phyloP scores from a whole-genome alignment of 768 basidiomycete species.

The Coprinellus aureogranulatus region DNA sequence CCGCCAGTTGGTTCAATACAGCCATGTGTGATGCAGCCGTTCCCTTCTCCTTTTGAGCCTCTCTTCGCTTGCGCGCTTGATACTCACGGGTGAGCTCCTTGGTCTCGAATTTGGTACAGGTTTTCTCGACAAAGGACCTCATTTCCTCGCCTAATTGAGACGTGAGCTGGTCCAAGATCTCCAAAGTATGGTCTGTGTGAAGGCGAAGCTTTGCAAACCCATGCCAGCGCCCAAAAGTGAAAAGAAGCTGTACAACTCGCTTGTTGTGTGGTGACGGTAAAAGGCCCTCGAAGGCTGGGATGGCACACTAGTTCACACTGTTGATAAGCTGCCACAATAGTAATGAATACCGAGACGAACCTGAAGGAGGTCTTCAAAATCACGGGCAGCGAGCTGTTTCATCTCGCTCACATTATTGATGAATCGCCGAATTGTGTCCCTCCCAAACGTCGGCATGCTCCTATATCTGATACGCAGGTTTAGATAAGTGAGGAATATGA shows the following conservation, averaged over 20 bases:
- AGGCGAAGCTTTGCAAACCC: slow-evolving; percentile 30
- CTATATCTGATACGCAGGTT: slow-evolving; percentile 16
- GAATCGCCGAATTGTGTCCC: slow-evolving; percentile 28
- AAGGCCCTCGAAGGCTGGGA: slow-evolving; percentile 37
- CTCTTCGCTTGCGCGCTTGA: slow-evolving; percentile 24
- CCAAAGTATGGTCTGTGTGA: slow-evolving; percentile 27
- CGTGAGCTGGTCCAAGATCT: slow-evolving; percentile 23
- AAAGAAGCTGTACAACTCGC: slow-evolving; percentile 24
- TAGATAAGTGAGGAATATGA: not conserved
- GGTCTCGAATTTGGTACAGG: slow-evolving; percentile 26
- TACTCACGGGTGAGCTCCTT: slow-evolving; percentile 38
- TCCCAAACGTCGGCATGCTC: slow-evolving; percentile 23
- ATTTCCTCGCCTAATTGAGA: slow-evolving; percentile 25
- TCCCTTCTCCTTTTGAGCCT: not conserved
- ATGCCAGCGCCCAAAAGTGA: slow-evolving; percentile 31
- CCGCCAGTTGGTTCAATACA: no score
- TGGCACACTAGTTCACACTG: slow-evolving; percentile 24
- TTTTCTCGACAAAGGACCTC: slow-evolving; percentile 27
- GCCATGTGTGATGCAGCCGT: no score
- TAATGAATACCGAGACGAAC: slow-evolving; percentile 12
- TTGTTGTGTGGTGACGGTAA: slow-evolving; percentile 20
- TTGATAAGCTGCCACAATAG: no score
- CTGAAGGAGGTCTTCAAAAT: slow-evolving; percentile 40
- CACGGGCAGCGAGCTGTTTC: slow-evolving; percentile 30
- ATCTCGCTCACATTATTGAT: slow-evolving; percentile 26